phyloP scores from a whole-genome alignment of 805 yeast species.

The Starmerella etchellsii region DNA sequence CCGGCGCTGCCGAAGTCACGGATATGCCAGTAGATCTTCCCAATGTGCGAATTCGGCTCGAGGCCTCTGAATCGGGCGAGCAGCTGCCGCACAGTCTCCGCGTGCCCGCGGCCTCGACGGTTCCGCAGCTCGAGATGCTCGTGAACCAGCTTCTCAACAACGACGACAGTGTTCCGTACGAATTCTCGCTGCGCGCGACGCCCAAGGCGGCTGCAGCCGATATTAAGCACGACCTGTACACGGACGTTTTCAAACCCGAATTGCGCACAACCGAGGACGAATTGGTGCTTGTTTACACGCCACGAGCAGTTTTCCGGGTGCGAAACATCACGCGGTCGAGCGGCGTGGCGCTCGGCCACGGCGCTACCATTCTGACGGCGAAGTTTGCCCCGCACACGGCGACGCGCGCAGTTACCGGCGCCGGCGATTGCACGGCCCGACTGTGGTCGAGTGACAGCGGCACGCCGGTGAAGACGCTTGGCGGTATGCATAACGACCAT shows the following conservation, averaged over 20 bases:
- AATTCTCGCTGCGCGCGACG: constrained; percentile 48
- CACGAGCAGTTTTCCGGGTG: constrained; percentile 89
- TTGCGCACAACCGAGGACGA: constrained; percentile 84
- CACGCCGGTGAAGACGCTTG: constrained; percentile 68
- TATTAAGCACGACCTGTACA: constrained; percentile 62
- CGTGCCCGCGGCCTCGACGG: constrained; percentile 81
- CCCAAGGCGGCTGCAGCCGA: constrained; percentile 31
- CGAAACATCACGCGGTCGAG: constrained; percentile 80
- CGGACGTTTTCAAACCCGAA: constrained; percentile 75
- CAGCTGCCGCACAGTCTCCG: constrained; percentile 70
- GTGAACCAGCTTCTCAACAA: constrained; percentile 54
- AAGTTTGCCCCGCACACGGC: constrained; percentile 88
- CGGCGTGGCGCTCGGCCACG: constrained; percentile 91
- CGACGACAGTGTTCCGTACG: constrained; percentile 83
- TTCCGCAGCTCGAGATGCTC: constrained; percentile 75
- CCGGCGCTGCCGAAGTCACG: constrained; percentile 38
- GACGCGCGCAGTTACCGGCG: constrained; percentile 80
- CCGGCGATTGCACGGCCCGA: constrained; percentile 92
- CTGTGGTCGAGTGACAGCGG: constrained; percentile 95
- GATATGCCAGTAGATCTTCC: constrained; percentile 69
- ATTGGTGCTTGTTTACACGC: constrained; percentile 80
- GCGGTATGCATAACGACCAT: constrained; percentile 78
- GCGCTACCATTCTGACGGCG: constrained; percentile 80
- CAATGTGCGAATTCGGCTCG: constrained; percentile 74
- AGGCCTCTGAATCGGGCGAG: constrained; percentile 88